Evolutionary conservation across 306 rosid genomes (phyloP), one percentile per base, ranked within the genome.

Genomic region (Rosa persica): DNA sequence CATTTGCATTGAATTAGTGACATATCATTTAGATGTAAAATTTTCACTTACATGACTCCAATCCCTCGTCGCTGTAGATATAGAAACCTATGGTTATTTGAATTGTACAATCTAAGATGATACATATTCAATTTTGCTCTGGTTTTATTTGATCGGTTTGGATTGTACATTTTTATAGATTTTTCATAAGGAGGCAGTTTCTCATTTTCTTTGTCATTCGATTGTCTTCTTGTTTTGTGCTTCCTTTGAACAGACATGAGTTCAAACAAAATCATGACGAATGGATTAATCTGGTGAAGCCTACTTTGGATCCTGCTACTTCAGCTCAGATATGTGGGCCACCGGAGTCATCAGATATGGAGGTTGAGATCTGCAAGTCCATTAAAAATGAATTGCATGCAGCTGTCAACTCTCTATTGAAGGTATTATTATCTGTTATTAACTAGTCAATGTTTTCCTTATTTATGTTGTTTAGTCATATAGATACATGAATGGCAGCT

Each of bases 261-360:
- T 96, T 96, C 83, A 84, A 79, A 86, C 77, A 65, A 27, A 76
- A 55, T 44, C 96, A 96, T 39, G 87, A 76, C 72, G 92, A 90
- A 77, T 96, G 99, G 99, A 80, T 90, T 74, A 78, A 84, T 79
- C 81, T 39, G 30, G 93, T 89, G 76, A 91, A 93, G 77, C 97
- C 98, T 61, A 89, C 78, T 74, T 60, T 90, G 71, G 96, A 89
- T 82, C 85, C 94, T 73, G 81, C 86, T 66, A 73, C 88, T 79
- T 74, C 89, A 39, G 79, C 81, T 19, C 91, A 88, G 49, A 76
- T 93, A 82, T 81, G 85, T 72, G 89, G 82, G 57, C 87, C 83
- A 48, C 70, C 69, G 34, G 96, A 91, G 77, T 70, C 73, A 48
- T 73, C 86, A 9, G 93, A 89, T 78, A 58, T 23, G 52, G 96